These are phyloP conservation scores for Melaleuca quinquenervia DNA, from an alignment of 345 rosid species.

Conservation along the genomic window DNA sequence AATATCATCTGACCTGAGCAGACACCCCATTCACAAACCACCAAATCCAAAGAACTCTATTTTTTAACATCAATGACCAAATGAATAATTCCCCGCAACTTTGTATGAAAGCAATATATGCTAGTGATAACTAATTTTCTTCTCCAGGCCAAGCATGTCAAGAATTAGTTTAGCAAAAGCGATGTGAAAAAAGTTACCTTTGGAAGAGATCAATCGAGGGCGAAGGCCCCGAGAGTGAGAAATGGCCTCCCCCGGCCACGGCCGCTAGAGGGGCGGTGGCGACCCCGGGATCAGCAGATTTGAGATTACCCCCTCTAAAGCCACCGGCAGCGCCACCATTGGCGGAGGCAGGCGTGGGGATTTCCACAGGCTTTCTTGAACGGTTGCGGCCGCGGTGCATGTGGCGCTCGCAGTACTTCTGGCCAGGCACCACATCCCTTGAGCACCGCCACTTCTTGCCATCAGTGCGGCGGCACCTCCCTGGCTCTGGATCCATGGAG, in stretches of 20 bases:
- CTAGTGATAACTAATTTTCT: neutral
- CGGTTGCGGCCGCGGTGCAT: constrained; percentile 99
- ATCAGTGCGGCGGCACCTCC: constrained; percentile 93
- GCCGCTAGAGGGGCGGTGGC: constrained; percentile 8
- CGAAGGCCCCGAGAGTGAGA: constrained; percentile 36
- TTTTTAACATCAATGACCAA: neutral
- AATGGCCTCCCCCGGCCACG: constrained; percentile 24
- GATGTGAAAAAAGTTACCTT: neutral
- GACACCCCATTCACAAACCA: neutral
- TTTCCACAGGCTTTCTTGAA: constrained; percentile 99
- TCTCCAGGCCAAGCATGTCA: neutral
- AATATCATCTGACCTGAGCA: neutral
- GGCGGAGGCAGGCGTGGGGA: constrained; percentile 40
- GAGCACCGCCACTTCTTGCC: constrained; percentile 99
- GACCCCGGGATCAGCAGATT: neutral
- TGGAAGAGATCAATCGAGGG: constrained; percentile 48
- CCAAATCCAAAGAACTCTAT: neutral
- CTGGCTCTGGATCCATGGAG: constrained; percentile 97
- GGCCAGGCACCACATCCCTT: constrained; percentile 78
- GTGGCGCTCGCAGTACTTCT: constrained; percentile 99
- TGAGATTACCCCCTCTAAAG: constrained; percentile 1
- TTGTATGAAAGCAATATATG: neutral
- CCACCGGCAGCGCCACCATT: constrained; percentile 2
- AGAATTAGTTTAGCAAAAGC: neutral
- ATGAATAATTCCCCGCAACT: neutral